Percentiles rank a stretch among this genome's conserved stretches.
These are phyloP conservation scores for Solanum etuberosum DNA, from an alignment of 257 asterid genomes.

Conservation along the genomic window DNA sequence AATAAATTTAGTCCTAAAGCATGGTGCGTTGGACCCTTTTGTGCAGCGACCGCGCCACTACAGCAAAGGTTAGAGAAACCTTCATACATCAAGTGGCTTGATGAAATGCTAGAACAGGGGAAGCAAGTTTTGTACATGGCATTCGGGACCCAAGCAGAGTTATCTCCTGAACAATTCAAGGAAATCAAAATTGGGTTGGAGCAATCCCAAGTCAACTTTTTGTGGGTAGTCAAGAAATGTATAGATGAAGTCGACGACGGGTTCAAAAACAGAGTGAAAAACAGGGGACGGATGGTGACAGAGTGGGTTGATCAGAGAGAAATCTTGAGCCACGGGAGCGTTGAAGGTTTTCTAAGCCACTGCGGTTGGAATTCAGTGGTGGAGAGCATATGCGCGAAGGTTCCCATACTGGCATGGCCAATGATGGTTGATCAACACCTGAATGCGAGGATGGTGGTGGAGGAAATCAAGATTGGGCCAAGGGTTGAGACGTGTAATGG, in stretches of 20 bases:
- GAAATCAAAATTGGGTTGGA: slow-evolving; percentile 27
- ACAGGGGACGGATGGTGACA: slow-evolving; percentile 36
- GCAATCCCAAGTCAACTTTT: background rate
- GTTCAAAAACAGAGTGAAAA: slow-evolving; percentile 20
- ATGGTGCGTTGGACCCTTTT: slow-evolving; percentile 49
- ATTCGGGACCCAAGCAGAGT: slow-evolving; percentile 56
- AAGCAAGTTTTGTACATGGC: slow-evolving; percentile 39
- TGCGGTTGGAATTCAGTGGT: slow-evolving; percentile 44
- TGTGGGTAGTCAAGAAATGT: background rate
- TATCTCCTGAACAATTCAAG: slow-evolving; percentile 26
- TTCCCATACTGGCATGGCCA: slow-evolving; percentile 30
- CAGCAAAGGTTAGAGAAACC: background rate
- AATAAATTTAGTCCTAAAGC: background rate
- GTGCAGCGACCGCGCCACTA: slow-evolving; percentile 10
- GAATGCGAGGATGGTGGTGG: slow-evolving; percentile 28
- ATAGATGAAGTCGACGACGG: slow-evolving; percentile 1
- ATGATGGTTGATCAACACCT: slow-evolving; percentile 61
- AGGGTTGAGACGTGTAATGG: background rate
- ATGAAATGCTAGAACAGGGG: background rate
- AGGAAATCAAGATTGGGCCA: background rate
- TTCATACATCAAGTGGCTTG: background rate
- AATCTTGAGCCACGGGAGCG: background rate
- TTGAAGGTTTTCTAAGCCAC: background rate
- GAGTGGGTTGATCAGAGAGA: background rate
- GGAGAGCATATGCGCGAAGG: slow-evolving; percentile 43